These are phyloP conservation scores for Leccinum arenicola DNA, from an alignment of 768 basidiomycete species.

Conservation along the genomic window DNA sequence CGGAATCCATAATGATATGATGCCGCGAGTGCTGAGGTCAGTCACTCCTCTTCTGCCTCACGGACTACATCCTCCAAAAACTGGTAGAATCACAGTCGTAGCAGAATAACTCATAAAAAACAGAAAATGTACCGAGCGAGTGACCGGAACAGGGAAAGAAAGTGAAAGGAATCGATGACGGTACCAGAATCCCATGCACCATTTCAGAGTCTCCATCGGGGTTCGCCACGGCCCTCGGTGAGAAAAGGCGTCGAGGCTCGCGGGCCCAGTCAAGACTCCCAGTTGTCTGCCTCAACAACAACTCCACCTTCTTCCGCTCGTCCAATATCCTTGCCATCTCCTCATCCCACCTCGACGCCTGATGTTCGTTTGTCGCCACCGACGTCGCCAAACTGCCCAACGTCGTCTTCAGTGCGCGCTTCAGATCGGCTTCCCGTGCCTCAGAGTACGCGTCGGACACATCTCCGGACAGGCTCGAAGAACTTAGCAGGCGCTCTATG, in stretches of 20 bases:
- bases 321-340: constrained; percentile 55
- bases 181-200: neutral
- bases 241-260: neutral
- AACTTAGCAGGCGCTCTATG: constrained; percentile 28
- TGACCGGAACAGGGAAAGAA: too few species aligned
- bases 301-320: constrained; percentile 64
- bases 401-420: constrained; percentile 63
- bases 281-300: constrained; percentile 64
- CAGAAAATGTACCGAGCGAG: too few species aligned
- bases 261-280: constrained; percentile 28
- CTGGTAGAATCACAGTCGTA: too few species aligned
- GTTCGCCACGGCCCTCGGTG: neutral
- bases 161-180: neutral
- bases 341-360: constrained; percentile 69
- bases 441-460: constrained; percentile 46
- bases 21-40: too few species aligned
- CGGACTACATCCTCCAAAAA: too few species aligned
- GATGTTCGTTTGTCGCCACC: constrained; percentile 61
- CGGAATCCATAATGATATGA: too few species aligned
- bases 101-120: too few species aligned
- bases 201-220: neutral
- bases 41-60: too few species aligned
- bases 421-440: constrained; percentile 60
- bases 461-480: constrained; percentile 32
- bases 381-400: constrained; percentile 63